Base-by-base conservation (phyloP, 2,329 filamentous ascomycete species). In the Parafenestella ontariensis region DNA sequence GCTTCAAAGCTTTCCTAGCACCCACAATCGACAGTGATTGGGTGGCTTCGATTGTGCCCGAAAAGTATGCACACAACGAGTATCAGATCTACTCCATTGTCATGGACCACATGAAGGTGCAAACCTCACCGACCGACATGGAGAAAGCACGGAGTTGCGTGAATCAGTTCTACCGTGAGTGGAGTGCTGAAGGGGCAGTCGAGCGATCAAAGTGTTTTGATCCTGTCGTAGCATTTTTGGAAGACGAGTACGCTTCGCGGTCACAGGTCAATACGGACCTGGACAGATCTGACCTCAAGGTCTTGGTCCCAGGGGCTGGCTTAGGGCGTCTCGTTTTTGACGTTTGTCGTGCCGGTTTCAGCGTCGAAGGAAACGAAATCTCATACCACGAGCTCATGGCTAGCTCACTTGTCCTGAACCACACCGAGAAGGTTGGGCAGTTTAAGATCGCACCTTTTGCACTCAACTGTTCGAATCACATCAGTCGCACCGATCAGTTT, bases 341-440 rank as follows among this genome's bases (percentile, higher is more conserved):
- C 40, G 81, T 98, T 13, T 92, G 89, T 71, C 79, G 79, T 24
- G 81, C 79, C 1, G 93, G 95, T 10, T 96, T 87, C 74, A 79
- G 84, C 10, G 85, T 87, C 0, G 92, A 97, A 74, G 94, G 94
- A 24, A 98, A 97, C 71, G 80, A 99, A 77, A 96, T 98, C 58
- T 97, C 93, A 2, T 98, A 96, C 71, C 95, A 99, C 74, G 92
- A 96, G 73, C 85, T 99, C n/a, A 82, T 98, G 53, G 92, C 92
- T 1, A 96, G 91, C 53, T 85, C 84, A 58, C 86, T 90, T 70
- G 84, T 93, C 15, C 84, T 93, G 43, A 93, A 94, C 73, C 83
- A 82, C 65, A 90, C 88, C 4, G 66, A 79, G 0, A 70, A 74
- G 1, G 84, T 83, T 0, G 82, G 82, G 15, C 82, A 89, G 57